A percentile compares a stretch with the other conserved stretches of the same genome.
phyloP scores from a whole-genome alignment of 1,284 basidiomycete species.

The Cryptococcus jaspeensis region DNA sequence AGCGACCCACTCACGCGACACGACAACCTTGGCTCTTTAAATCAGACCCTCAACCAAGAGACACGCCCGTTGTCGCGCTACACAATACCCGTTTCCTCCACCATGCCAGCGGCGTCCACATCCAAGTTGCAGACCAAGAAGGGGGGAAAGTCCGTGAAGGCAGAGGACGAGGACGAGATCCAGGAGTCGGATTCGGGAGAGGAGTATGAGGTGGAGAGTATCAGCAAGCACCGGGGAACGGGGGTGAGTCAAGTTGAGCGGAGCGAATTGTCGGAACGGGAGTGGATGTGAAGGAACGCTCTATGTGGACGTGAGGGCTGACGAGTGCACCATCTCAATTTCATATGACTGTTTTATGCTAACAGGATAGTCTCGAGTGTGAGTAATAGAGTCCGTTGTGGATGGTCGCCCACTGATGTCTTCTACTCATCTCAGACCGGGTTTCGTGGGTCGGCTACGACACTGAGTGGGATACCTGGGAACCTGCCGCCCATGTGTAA shows the following conservation, averaged over 20 bases:
- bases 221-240: conserved; percentile 13
- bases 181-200: conserved; percentile 10
- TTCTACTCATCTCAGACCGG: conserved; percentile 29
- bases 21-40: not conserved
- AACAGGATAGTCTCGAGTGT: conserved; percentile 14
- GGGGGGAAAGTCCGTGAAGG: conserved; percentile 4
- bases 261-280: not conserved
- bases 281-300: not conserved
- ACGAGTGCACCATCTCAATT: not conserved
- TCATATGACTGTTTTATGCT: not conserved
- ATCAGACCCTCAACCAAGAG: not conserved
- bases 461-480: conserved; percentile 50
- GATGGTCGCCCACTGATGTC: not conserved
- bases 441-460: conserved; percentile 51
- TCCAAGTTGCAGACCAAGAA: conserved; percentile 4
- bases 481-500: conserved; percentile 48
- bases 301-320: not conserved
- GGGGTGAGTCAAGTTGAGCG: not conserved
- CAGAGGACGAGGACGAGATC: conserved; percentile 1
- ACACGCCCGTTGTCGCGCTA: too few relatives aligned
- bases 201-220: conserved; percentile 19
- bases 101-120: conserved; percentile 3
- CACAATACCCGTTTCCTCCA: not conserved
- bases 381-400: not conserved
- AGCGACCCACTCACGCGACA: not conserved